Conservation (phyloP, 2,329 filamentous ascomycete species). For the Diaporthe destruens region DNA sequence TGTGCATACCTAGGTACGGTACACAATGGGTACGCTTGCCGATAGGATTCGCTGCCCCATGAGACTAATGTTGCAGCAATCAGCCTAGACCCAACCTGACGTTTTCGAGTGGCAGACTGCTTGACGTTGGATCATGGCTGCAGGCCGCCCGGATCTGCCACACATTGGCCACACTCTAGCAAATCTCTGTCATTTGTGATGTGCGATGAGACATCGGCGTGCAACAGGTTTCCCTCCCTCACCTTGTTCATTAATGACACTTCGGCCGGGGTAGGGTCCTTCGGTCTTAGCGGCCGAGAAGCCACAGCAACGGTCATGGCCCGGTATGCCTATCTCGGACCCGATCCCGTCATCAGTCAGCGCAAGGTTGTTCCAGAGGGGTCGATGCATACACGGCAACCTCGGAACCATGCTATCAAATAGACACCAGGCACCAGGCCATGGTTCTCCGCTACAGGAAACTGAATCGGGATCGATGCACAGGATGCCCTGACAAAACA, state of each 20-base stretch:
- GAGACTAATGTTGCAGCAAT: background rate
- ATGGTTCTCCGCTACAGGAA: background rate
- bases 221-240: slow-evolving; percentile 35
- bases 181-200: slow-evolving; percentile 40
- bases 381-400: slow-evolving; percentile 9
- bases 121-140: slow-evolving; percentile 33
- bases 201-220: slow-evolving; percentile 39
- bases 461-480: background rate
- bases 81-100: slow-evolving; percentile 1
- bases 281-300: background rate
- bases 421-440: background rate
- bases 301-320: slow-evolving; percentile 4
- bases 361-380: background rate
- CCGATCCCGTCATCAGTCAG: background rate
- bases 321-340: slow-evolving; percentile 17
- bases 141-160: slow-evolving; percentile 39
- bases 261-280: slow-evolving; percentile 6
- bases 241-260: slow-evolving; percentile 14
- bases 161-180: slow-evolving; percentile 42
- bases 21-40: slow-evolving; percentile 22
- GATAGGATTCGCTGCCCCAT: background rate
- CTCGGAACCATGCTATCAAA: slow-evolving; percentile 16
- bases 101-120: slow-evolving; percentile 18
- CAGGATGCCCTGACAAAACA: background rate
- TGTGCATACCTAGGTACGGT: too few relatives aligned